phyloP scores from a whole-genome alignment of 2,329 filamentous ascomycete genomes.

The Emydomyces testavorans region DNA sequence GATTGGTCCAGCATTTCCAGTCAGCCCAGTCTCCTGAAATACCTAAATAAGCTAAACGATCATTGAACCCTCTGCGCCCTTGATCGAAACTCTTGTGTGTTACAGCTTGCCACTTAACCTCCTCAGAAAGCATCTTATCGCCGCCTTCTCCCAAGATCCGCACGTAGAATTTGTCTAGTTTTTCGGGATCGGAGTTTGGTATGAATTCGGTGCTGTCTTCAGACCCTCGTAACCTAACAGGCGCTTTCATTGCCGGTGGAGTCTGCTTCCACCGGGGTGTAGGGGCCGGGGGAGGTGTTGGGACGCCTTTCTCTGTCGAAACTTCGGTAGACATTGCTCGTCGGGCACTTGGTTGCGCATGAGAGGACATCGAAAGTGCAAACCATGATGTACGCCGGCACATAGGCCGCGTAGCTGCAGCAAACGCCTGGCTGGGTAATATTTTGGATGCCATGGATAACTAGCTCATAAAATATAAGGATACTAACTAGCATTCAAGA shows the following conservation, averaged over 20 bases:
- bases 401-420: slow-evolving; percentile 15
- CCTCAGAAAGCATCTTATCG: slow-evolving; percentile 65
- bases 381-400: slow-evolving; percentile 21
- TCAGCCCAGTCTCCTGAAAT: slow-evolving; percentile 21
- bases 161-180: slow-evolving; percentile 67
- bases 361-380: slow-evolving; percentile 18
- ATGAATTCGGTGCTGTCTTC: slow-evolving; percentile 40
- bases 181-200: slow-evolving; percentile 62
- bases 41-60: slow-evolving; percentile 83
- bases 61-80: slow-evolving; percentile 86
- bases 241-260: slow-evolving; percentile 57
- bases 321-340: slow-evolving; percentile 21
- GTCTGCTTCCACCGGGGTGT: slow-evolving; percentile 60
- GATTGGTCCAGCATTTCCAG: background rate
- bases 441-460: slow-evolving; percentile 16
- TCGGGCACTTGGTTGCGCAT: slow-evolving; percentile 19
- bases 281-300: slow-evolving; percentile 25
- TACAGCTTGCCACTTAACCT: slow-evolving; percentile 91
- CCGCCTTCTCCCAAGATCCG: slow-evolving; percentile 62
- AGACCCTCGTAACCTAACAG: slow-evolving; percentile 39
- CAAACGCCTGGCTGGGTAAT: slow-evolving; percentile 14
- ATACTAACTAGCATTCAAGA: background rate
- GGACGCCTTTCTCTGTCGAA: slow-evolving; percentile 17
- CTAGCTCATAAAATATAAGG: background rate
- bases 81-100: slow-evolving; percentile 99